These are phyloP conservation scores for Populus simonii DNA, from an alignment of 345 rosid genomes.

Conservation along the genomic window DNA sequence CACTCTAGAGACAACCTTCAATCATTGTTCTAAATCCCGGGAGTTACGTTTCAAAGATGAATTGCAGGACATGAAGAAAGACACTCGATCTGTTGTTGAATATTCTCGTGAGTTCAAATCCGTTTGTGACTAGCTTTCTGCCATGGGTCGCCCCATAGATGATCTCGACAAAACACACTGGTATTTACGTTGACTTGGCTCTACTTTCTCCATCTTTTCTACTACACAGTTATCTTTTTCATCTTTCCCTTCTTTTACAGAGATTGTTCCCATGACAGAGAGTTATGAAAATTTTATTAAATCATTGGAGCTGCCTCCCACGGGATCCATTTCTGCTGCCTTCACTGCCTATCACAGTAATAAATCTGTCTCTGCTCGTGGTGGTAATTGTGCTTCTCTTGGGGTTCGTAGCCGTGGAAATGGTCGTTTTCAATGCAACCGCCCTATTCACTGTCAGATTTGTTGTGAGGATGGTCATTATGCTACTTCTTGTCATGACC, in stretches of 20 bases:
- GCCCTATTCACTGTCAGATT: not conserved
- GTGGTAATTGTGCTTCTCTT: not conserved
- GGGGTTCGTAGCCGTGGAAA: not conserved
- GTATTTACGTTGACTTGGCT: not conserved
- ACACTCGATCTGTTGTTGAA: not conserved
- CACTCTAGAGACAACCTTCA: not conserved
- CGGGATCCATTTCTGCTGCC: not conserved
- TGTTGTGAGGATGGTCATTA: slow-evolving; percentile 9
- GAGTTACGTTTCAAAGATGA: not conserved
- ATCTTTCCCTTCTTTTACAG: not conserved
- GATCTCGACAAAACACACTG: not conserved
- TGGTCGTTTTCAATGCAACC: not conserved
- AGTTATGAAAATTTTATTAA: not conserved
- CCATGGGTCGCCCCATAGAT: not conserved
- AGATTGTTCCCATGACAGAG: slow-evolving; percentile 3
- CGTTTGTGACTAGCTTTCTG: not conserved
- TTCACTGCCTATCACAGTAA: not conserved
- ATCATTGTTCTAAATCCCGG: not conserved
- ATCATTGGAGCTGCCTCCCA: not conserved
- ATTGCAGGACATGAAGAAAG: not conserved
- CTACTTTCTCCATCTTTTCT: not conserved
- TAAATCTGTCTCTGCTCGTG: not conserved
- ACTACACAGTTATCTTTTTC: not conserved
- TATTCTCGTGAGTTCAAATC: not conserved
- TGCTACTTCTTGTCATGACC: not conserved